These are phyloP conservation scores for Aureobasidium sp. DNA, from an alignment of 2,329 filamentous ascomycete species.

Conservation along the genomic window DNA sequence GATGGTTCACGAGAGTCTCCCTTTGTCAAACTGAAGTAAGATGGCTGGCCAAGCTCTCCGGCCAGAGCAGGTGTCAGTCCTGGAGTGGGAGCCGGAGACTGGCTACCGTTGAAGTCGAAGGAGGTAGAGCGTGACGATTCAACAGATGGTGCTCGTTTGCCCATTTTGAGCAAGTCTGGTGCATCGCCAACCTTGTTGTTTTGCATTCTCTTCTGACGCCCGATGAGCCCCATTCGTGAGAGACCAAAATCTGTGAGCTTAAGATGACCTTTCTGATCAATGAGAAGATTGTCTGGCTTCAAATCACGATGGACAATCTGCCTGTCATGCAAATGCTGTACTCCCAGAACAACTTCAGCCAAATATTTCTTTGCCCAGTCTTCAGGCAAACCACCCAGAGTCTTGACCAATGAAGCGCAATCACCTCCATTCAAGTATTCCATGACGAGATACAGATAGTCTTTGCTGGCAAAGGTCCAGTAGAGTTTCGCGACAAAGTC, in stretches of 20 bases:
- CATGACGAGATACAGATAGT: constrained; percentile 98
- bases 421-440: constrained; percentile 97
- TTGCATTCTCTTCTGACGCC: constrained; percentile 86
- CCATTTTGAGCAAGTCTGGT: constrained; percentile 88
- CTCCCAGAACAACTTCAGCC: constrained; percentile 90
- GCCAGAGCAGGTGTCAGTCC: constrained; percentile 73
- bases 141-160: constrained; percentile 72
- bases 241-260: constrained; percentile 97
- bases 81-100: constrained; percentile 78
- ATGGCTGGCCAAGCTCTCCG: constrained; percentile 67
- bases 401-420: constrained; percentile 92
- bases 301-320: constrained; percentile 95
- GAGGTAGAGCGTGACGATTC: constrained; percentile 89
- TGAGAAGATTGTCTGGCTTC: constrained; percentile 94
- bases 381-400: constrained; percentile 83
- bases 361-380: constrained; percentile 99
- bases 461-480: constrained; percentile 99
- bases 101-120: constrained; percentile 72
- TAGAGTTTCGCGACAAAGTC: constrained; percentile 98
- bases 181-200: constrained; percentile 69
- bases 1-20: constrained; percentile 48
- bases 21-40: constrained; percentile 77
- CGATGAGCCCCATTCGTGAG: constrained; percentile 93
- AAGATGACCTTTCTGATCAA: constrained; percentile 91
- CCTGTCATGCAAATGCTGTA: constrained; percentile 88